A percentile compares a stretch with the other conserved stretches of the same genome.
phyloP scores from a whole-genome alignment of 495 filamentous ascomycete genomes.

The Aspergillus nanangensis region DNA sequence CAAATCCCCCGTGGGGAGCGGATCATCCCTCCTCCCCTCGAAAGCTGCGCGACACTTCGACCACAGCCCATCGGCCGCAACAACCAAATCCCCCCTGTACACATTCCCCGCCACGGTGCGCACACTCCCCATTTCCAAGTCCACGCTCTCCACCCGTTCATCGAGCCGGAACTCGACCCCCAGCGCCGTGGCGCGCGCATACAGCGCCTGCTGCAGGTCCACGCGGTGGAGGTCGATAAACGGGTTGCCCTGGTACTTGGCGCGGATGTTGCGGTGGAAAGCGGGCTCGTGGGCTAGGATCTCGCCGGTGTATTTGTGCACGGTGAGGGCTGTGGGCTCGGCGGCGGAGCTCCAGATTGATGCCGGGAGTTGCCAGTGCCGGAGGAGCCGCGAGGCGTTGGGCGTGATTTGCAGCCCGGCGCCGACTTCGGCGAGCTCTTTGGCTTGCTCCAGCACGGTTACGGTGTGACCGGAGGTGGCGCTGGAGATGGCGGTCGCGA shows the following conservation, averaged over 20 bases:
- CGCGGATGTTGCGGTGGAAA: slow-evolving; percentile 37
- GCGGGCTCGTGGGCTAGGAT: slow-evolving; percentile 48
- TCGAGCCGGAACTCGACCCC: slow-evolving; percentile 47
- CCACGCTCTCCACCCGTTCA: slow-evolving; percentile 39
- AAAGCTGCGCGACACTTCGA: slow-evolving; percentile 46
- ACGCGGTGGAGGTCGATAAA: slow-evolving; percentile 59
- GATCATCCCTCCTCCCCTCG: slow-evolving; percentile 36
- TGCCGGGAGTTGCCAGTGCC: slow-evolving; percentile 48
- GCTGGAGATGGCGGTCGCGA: slow-evolving; percentile 59
- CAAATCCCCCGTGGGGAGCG: slow-evolving; percentile 60
- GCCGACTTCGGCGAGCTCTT: slow-evolving; percentile 50
- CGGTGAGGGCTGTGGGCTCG: slow-evolving; percentile 48
- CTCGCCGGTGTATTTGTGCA: slow-evolving; percentile 53
- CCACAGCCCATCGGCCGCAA: slow-evolving; percentile 58
- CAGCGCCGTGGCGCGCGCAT: slow-evolving; percentile 46
- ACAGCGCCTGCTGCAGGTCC: slow-evolving; percentile 50
- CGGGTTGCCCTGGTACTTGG: slow-evolving; percentile 42
- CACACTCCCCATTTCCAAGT: slow-evolving; percentile 25
- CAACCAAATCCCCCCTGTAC: slow-evolving; percentile 46
- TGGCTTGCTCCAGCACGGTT: slow-evolving; percentile 57
- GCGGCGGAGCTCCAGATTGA: slow-evolving; percentile 43
- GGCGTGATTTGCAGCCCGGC: slow-evolving; percentile 56
- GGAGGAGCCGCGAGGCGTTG: slow-evolving; percentile 50
- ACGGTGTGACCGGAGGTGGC: slow-evolving; percentile 58
- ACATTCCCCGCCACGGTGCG: slow-evolving; percentile 20